Conservation (phyloP, 176 grass and related monocot species). For the Tuctoria greenei region DNA sequence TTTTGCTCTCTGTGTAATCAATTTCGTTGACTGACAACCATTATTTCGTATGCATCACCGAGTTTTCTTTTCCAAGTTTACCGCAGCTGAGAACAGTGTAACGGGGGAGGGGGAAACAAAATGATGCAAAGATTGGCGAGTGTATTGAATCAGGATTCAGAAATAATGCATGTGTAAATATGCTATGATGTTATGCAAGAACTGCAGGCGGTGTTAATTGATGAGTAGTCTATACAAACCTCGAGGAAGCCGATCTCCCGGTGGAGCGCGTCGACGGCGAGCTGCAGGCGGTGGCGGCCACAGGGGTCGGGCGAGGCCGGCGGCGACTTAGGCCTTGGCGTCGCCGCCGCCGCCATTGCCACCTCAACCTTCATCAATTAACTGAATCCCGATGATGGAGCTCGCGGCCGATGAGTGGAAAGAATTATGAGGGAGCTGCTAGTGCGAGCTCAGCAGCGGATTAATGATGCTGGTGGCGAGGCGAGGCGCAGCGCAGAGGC, state of each 20-base stretch:
- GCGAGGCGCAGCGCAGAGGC: neutral
- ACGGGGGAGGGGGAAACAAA: too few relatives aligned
- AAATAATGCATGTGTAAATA: neutral
- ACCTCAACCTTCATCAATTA: too few relatives aligned
- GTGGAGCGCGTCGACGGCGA: slow-evolving; percentile 59
- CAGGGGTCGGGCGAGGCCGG: slow-evolving; percentile 51
- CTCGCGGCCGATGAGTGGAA: neutral
- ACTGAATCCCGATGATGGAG: too few relatives aligned
- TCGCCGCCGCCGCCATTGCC: slow-evolving; percentile 18
- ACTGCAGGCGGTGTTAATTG: neutral
- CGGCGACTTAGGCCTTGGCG: slow-evolving; percentile 54
- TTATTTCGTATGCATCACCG: neutral
- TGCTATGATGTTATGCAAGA: neutral
- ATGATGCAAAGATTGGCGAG: too few relatives aligned
- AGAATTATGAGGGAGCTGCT: neutral
- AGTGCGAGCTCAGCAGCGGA: neutral
- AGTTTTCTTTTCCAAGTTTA: neutral
- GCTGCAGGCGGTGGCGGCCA: slow-evolving; percentile 61
- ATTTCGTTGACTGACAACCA: neutral
- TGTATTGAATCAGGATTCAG: neutral
- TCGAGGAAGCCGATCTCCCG: slow-evolving; percentile 59
- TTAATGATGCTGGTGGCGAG: neutral
- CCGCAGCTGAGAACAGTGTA: neutral
- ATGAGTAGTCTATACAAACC: neutral
- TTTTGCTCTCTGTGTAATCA: neutral